Evolutionary conservation across 2,329 filamentous ascomycete species (phyloP), one percentile per base, ranked within the genome.

Genomic region (Clonostachys sp.): DNA sequence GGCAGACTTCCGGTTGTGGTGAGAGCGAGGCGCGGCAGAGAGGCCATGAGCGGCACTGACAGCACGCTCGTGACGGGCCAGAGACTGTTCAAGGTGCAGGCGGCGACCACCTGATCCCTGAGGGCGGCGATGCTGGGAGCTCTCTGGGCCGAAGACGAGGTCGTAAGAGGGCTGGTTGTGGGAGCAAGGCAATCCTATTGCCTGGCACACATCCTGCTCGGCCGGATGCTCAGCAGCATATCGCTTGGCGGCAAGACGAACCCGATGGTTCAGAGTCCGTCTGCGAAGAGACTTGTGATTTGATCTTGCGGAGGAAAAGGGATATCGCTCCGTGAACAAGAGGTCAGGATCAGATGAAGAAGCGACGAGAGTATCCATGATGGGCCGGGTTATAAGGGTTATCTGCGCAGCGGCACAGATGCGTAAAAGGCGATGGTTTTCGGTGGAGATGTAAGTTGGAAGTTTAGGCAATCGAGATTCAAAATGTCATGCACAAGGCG

Each of bases 221-320:
- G 10, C 24, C 20, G 42, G 43, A 35, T 45, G 47, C 30, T 48
- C 18, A n/a, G 40, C 30, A 34, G n/a, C 33, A 24, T 46, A 48
- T 17, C 44, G 46, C 46, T 44, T 48, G 5, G 49, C 49, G 16
- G 49, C 33, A 18, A 46, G 20, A 35, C 49, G 49, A n/a, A 48
- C 33, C 10, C 47, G 43, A 24, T 50, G 46, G 35, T 43, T 46
- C 18, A 46, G 13, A 5, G 49, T 45, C 20, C 49, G 36, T 18
- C 46, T 18, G 8, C 46, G 49, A 10, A 30, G 24, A 30, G 24
- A 30, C 9, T 30, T 30, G 24, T 30, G 24, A 30, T 30, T 30
- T 30, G 24, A 30, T 30, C 24, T 30, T 30, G 24, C 24, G 24
- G 24, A 30, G 24, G 24, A 30, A 30, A 30, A 30, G 24, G 24